phyloP scores from a whole-genome alignment of 2,329 filamentous ascomycete species.

The Stemphylium vesicarium region DNA sequence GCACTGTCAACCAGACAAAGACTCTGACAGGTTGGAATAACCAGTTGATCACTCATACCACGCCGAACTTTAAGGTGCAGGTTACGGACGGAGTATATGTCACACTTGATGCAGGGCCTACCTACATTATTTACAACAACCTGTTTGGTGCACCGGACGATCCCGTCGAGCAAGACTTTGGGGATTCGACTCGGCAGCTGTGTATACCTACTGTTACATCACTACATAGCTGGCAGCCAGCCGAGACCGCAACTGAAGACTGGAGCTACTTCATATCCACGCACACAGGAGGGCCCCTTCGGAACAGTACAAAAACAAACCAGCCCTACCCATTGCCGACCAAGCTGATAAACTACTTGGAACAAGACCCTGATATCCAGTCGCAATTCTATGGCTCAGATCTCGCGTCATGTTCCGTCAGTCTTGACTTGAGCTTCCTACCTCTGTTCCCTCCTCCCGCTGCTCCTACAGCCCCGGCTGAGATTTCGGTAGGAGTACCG shows the following conservation, averaged over 20 bases:
- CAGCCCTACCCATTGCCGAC: conserved; percentile 28
- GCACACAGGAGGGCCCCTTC: conserved; percentile 8
- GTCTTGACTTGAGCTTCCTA: not conserved
- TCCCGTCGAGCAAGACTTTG: conserved; percentile 5
- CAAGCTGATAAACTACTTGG: conserved; percentile 31
- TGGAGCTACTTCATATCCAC: conserved; percentile 39
- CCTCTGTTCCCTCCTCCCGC: not conserved
- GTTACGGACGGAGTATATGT: conserved; percentile 23
- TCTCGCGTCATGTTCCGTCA: conserved; percentile 36
- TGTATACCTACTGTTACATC: conserved; percentile 17
- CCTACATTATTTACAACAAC: conserved; percentile 40
- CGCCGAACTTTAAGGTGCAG: conserved; percentile 30
- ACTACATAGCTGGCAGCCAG: conserved; percentile 27
- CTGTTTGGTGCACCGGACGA: conserved; percentile 33
- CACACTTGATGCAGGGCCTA: conserved; percentile 33
- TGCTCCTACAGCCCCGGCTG: not conserved
- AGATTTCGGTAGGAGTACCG: not conserved
- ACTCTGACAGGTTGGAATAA: conserved; percentile 22
- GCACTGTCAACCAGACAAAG: conserved; percentile 37
- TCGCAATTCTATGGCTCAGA: conserved; percentile 34
- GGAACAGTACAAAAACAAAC: not conserved
- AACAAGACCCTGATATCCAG: conserved; percentile 24
- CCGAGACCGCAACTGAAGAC: conserved; percentile 22
- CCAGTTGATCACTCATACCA: conserved; percentile 26
- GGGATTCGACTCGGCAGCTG: not conserved